Evolutionary conservation across 805 yeast species (phyloP).

Genomic region (Candida schatavii): DNA sequence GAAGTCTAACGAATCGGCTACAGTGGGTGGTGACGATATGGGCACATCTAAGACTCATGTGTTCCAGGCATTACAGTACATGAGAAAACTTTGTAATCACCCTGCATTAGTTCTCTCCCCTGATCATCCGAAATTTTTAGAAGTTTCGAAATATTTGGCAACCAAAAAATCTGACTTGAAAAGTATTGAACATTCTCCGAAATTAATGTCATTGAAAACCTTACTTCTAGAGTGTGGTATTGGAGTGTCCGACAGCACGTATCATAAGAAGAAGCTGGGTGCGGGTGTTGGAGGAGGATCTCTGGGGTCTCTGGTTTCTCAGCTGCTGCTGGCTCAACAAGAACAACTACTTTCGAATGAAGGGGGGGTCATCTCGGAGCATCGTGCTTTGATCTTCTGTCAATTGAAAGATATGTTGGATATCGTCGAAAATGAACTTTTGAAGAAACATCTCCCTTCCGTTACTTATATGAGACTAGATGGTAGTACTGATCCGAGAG

Average conservation of each 20-base stretch:
- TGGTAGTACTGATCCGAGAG: constrained; percentile 90
- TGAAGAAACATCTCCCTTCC: constrained; percentile 79
- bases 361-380: constrained; percentile 79
- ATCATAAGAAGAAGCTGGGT: constrained; percentile 13
- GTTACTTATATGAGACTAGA: constrained; percentile 94
- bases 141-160: constrained; percentile 60
- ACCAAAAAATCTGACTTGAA: constrained; percentile 58
- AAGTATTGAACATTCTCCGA: constrained; percentile 87
- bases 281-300: constrained; percentile 4
- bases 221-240: constrained; percentile 91
- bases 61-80: constrained; percentile 95
- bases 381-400: constrained; percentile 91
- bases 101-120: constrained; percentile 86
- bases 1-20: neutral
- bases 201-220: constrained; percentile 75
- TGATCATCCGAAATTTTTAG: constrained; percentile 75
- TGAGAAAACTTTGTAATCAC: constrained; percentile 96
- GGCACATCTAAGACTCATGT: constrained; percentile 78
- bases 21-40: constrained; percentile 29
- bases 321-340: constrained; percentile 28
- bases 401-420: constrained; percentile 98
- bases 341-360: constrained; percentile 42
- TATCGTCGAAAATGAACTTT: constrained; percentile 87
- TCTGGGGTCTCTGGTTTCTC: constrained; percentile 18
- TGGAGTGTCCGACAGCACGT: constrained; percentile 47